Conservation (phyloP, 768 basidiomycete species). For the Boletellus emodensis region DNA sequence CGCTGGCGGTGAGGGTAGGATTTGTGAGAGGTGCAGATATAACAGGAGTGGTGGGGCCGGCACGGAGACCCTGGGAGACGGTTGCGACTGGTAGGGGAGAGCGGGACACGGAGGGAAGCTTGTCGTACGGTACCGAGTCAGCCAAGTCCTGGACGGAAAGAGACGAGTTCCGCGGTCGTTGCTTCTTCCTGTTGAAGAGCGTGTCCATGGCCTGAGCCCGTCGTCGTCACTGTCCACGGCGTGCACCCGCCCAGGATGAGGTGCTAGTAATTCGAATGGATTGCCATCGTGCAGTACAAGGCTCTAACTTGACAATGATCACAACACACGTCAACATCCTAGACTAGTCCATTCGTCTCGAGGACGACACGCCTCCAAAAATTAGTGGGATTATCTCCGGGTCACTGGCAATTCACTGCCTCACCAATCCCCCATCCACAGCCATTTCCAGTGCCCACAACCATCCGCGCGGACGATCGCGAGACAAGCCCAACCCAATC, state of each 20-base stretch:
- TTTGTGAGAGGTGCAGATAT: slow-evolving; percentile 86
- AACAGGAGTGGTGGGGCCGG: slow-evolving; percentile 23
- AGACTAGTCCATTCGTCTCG: slow-evolving; percentile 12
- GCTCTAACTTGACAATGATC: slow-evolving; percentile 2
- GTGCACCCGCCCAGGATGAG: neutral
- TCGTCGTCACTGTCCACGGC: slow-evolving; percentile 10
- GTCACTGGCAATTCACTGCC: slow-evolving; percentile 28
- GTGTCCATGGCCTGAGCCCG: slow-evolving; percentile 48
- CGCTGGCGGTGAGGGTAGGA: slow-evolving; percentile 67
- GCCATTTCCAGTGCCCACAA: slow-evolving; percentile 19
- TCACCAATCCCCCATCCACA: slow-evolving; percentile 24
- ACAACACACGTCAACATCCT: slow-evolving; percentile 27
- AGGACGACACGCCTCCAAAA: slow-evolving; percentile 28
- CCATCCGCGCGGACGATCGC: slow-evolving; percentile 12
- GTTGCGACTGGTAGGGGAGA: slow-evolving; percentile 58
- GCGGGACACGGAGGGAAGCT: slow-evolving; percentile 47
- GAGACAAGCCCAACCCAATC: slow-evolving; percentile 31
- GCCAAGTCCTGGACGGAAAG: slow-evolving; percentile 56
- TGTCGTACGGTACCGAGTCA: slow-evolving; percentile 74
- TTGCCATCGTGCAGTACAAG: slow-evolving; percentile 4
- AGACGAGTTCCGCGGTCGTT: slow-evolving; percentile 57
- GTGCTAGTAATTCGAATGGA: neutral
- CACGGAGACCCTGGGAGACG: slow-evolving; percentile 52
- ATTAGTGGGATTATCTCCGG: slow-evolving; percentile 24
- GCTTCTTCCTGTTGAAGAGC: slow-evolving; percentile 63